phyloP scores from a whole-genome alignment of 169 alveolate species.

The Theileria equi region DNA sequence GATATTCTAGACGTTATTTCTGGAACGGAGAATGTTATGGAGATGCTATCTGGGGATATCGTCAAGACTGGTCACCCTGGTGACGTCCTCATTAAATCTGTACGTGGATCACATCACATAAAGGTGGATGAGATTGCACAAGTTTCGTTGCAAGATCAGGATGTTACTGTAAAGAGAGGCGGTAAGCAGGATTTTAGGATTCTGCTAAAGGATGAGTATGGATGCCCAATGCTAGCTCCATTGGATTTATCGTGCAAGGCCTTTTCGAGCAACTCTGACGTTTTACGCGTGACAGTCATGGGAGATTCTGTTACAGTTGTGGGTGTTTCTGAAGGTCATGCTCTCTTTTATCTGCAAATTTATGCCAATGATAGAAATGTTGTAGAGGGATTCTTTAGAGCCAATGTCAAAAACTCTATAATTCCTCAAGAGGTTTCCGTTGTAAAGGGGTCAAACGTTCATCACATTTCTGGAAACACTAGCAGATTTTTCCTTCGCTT shows the following conservation, averaged over 20 bases:
- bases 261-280: slow-evolving; percentile 15
- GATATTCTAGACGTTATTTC: slow-evolving; percentile 17
- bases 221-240: slow-evolving; percentile 13
- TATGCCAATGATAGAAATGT: slow-evolving; percentile 6
- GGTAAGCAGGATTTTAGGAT: slow-evolving; percentile 24
- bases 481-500: no score
- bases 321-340: slow-evolving; percentile 26
- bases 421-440: slow-evolving; percentile 22
- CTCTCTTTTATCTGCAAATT: slow-evolving; percentile 2
- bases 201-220: slow-evolving; percentile 12
- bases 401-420: slow-evolving; percentile 31
- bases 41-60: slow-evolving; percentile 1
- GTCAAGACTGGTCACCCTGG: slow-evolving; percentile 38
- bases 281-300: slow-evolving; percentile 14
- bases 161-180: slow-evolving; percentile 19
- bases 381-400: slow-evolving; percentile 5
- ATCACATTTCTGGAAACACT: no score
- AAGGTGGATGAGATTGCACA: slow-evolving; percentile 10
- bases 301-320: neutral
- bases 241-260: slow-evolving; percentile 10
- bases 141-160: no score
- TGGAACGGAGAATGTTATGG: slow-evolving; percentile 5
- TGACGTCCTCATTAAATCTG: no score
- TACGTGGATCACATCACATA: no score
- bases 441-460: slow-evolving; percentile 17